These are phyloP conservation scores for Rubia peregrina DNA, from an alignment of 305 asterid species.

Conservation along the genomic window DNA sequence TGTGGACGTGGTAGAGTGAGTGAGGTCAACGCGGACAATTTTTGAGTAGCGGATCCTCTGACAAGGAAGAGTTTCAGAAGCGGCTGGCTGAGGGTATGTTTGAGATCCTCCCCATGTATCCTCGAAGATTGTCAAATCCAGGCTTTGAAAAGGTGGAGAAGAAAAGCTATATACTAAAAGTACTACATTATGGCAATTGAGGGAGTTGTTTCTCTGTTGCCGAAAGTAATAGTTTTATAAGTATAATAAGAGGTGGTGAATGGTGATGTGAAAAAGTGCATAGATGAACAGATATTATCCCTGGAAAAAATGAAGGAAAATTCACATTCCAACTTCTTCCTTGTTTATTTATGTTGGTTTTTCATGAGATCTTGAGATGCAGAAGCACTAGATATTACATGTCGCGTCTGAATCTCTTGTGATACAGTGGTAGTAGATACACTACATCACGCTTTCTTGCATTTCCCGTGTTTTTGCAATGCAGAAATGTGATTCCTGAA, in stretches of 20 bases:
- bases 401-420: no score
- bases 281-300: neutral
- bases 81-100: neutral
- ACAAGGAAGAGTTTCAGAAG: slow-evolving; percentile 9
- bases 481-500: no score
- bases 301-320: neutral
- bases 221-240: neutral
- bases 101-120: slow-evolving; percentile 1
- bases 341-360: neutral
- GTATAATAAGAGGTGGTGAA: neutral
- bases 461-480: no score
- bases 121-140: slow-evolving; percentile 12
- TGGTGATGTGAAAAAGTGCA: slow-evolving; percentile 3
- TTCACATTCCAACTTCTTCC: neutral
- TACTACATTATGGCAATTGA: neutral
- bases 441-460: no score
- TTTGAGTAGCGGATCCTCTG: slow-evolving; percentile 2
- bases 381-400: neutral
- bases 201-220: slow-evolving; percentile 6
- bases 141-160: slow-evolving; percentile 14
- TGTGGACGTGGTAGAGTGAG: slow-evolving; percentile 14
- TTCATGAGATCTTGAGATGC: neutral
- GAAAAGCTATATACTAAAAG: neutral
- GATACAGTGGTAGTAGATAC: no score
- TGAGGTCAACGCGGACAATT: neutral